These are phyloP conservation scores for Hymenoscyphus albidus DNA, from an alignment of 2,329 filamentous ascomycete genomes.

Conservation along the genomic window DNA sequence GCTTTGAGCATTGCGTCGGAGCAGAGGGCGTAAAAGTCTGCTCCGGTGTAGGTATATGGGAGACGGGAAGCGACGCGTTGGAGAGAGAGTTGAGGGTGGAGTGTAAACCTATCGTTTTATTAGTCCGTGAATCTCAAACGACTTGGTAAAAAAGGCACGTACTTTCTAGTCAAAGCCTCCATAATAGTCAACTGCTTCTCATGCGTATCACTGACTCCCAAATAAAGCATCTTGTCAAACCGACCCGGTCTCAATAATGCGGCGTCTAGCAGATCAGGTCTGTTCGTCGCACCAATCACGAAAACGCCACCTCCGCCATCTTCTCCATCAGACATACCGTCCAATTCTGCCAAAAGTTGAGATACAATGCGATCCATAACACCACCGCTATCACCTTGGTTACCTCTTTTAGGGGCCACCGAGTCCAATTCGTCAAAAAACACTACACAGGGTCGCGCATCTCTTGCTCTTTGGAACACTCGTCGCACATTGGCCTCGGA, in stretches of 20 bases:
- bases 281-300: slow-evolving; percentile 93
- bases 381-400: slow-evolving; percentile 93
- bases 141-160: slow-evolving; percentile 39
- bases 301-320: slow-evolving; percentile 82
- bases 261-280: slow-evolving; percentile 87
- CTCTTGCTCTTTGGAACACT: slow-evolving; percentile 82
- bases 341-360: slow-evolving; percentile 88
- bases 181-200: slow-evolving; percentile 94
- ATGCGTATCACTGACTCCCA: slow-evolving; percentile 94
- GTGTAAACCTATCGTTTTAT: slow-evolving; percentile 64
- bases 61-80: slow-evolving; percentile 68
- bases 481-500: slow-evolving; percentile 87
- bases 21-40: slow-evolving; percentile 94
- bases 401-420: slow-evolving; percentile 92
- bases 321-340: slow-evolving; percentile 94
- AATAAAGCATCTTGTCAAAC: slow-evolving; percentile 98
- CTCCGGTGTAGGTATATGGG: slow-evolving; percentile 95
- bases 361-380: slow-evolving; percentile 98
- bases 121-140: background rate
- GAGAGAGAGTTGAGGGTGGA: slow-evolving; percentile 76
- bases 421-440: slow-evolving; percentile 94
- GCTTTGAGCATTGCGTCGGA: slow-evolving; percentile 99
- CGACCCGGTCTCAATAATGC: slow-evolving; percentile 83
- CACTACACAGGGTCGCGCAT: slow-evolving; percentile 82
- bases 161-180: slow-evolving; percentile 92